These are phyloP conservation scores for Coemansia sp. DNA, from an alignment of 192 early-diverging fungal genomes.

Conservation along the genomic window DNA sequence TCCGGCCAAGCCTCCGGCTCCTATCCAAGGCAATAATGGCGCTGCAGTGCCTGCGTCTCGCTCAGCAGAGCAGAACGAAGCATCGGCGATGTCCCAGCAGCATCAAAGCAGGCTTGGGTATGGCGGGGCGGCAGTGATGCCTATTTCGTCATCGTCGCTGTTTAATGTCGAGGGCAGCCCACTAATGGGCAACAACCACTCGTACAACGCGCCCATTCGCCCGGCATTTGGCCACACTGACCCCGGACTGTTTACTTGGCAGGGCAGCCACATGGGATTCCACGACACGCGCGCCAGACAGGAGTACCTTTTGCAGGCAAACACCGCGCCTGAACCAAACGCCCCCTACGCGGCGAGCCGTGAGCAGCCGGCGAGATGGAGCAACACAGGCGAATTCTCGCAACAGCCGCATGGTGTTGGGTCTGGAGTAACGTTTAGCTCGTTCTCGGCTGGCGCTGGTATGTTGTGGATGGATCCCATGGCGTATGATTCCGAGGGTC, in stretches of 20 bases:
- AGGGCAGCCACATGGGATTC: conserved; percentile 7
- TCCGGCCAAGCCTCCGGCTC: neutral
- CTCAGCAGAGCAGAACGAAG: neutral
- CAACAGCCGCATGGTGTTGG: neutral
- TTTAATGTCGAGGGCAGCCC: conserved; percentile 22
- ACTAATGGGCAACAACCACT: conserved; percentile 12
- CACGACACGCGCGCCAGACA: conserved; percentile 1
- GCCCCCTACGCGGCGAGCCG: neutral
- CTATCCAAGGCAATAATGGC: neutral
- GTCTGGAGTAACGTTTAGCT: conserved; percentile 7
- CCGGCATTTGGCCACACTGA: conserved; percentile 3
- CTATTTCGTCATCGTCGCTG: conserved; percentile 27
- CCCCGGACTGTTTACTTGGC: conserved; percentile 3
- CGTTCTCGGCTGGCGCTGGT: conserved; percentile 28
- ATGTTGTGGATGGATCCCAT: conserved; percentile 37
- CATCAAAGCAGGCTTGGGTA: neutral
- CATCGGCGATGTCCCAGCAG: neutral
- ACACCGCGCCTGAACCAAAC: neutral
- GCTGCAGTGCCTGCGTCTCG: neutral
- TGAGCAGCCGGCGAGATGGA: neutral
- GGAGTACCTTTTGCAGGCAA: neutral
- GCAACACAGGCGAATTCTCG: neutral
- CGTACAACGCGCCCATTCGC: neutral
- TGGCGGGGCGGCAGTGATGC: neutral
- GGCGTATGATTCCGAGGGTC: neutral